Evolutionary conservation across 139 green algal genomes (phyloP), one percentile per base, ranked within the genome.

Genomic region (Pedinophyceae sp.): DNA sequence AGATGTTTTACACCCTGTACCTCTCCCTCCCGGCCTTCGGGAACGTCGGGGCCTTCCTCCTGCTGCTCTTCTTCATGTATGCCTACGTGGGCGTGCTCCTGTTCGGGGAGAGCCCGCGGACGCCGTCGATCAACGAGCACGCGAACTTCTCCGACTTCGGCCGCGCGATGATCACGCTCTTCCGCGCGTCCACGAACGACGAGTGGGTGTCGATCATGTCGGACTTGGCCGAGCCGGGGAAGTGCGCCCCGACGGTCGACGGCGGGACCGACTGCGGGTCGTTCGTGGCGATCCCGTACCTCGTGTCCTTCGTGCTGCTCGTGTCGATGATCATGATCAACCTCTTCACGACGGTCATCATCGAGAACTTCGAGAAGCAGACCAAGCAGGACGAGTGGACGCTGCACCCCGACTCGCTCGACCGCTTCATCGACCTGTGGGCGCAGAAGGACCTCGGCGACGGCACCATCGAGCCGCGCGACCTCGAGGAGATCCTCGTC

Each of bases 1-100:
- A 57, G 41, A 67, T 89, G 51, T 76, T 89, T 58, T 54, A 66
- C 17, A 82, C 80, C 3, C 67, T 88, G n/a, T 61, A 85, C 18
- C 60, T 83, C 40, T 84, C 79, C 0, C 55, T 87, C 57, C 79
- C 81, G 1, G 79, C 78, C 15, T 80, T 89, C 54, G 72, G 70
- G 62, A 87, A 85, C 58, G 77, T 89, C 3, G 81, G 79, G 13
- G 71, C 70, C 1, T 69, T 89, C 27, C 65, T 89, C 20, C 48
- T 68, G 5, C 65, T 89, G 3, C 40, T 87, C 40, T 83, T 87
- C 65, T 89, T 85, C 65, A 76, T 87, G 26, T 92, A 87, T 30
- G 64, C 72, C 30, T 87, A 89, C 58, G 53, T 83, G n/a, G 79
- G 77, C 18, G 55, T 57, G 50, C 64, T 82, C 50, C 58, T 79